These are phyloP conservation scores for Diaporthe citrichinensis DNA, from an alignment of 2,329 filamentous ascomycete genomes.

Conservation along the genomic window DNA sequence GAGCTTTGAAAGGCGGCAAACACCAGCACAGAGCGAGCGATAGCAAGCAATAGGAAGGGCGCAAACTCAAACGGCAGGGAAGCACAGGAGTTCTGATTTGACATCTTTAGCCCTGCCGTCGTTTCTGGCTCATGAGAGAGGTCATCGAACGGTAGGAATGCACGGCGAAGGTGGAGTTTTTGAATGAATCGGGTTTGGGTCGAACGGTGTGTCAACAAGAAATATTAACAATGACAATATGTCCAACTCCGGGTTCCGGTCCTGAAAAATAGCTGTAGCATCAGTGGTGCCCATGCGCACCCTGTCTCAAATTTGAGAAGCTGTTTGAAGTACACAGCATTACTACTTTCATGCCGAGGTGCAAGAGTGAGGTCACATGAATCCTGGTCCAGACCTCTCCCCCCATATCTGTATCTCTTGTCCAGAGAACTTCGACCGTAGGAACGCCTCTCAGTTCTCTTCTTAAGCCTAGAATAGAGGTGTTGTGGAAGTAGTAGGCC, in stretches of 20 bases:
- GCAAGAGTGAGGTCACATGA: not conserved
- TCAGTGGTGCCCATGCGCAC: not conserved
- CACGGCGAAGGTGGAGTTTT: constrained; percentile 39
- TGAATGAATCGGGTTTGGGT: not conserved
- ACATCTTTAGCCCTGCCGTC: constrained; percentile 1
- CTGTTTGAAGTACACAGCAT: constrained; percentile 2
- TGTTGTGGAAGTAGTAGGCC: too few relatives aligned
- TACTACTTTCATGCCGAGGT: not conserved
- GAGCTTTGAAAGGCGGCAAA: constrained; percentile 24
- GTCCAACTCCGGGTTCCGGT: constrained; percentile 1
- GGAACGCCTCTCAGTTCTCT: not conserved
- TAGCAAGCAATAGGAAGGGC: constrained; percentile 3
- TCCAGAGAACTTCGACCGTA: too few relatives aligned
- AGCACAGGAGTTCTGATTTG: constrained; percentile 32
- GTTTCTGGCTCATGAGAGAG: constrained; percentile 30
- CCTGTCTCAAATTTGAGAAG: not conserved
- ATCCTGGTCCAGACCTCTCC: not conserved
- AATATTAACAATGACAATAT: constrained; percentile 27
- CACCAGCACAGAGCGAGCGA: constrained; percentile 35
- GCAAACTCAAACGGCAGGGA: constrained; percentile 16
- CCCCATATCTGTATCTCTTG: not conserved
- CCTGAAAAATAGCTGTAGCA: not conserved
- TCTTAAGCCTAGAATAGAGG: not conserved
- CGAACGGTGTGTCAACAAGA: constrained; percentile 20
- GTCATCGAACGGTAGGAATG: constrained; percentile 9